Evolutionary conservation across 2,329 filamentous ascomycete species (phyloP), one percentile per base, ranked within the genome.

Genomic region (Alternaria ethzedia): DNA sequence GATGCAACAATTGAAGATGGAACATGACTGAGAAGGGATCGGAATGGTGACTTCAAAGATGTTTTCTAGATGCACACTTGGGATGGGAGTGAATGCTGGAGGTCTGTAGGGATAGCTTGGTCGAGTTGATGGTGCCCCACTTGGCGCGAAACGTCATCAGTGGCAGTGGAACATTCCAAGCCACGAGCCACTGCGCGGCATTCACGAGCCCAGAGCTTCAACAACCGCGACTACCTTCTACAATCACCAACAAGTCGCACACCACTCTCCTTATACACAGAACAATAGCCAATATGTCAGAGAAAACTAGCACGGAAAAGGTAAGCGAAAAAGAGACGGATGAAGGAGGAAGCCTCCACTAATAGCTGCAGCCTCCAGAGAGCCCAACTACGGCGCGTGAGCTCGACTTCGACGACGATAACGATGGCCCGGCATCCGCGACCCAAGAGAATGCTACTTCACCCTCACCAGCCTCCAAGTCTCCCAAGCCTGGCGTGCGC

Each of bases 331-430:
- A 50, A 23, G n/a, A 10, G 15, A n/a, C n/a, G 6, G 2, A 11
- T 7, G 32, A 36, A 6, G 30, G 21, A 20, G 56, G 50, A 2
- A 41, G 36, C 54, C 50, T 41, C 49, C 45, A 55, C 56, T 63
- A 55, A 59, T 6, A 44, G 21, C 44, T 54, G 56, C 62, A 73
- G 69, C 71, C 67, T 50, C 66, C 70, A 55, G 68, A 69, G 70
- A 79, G 74, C 75, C 80, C 69, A 73, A 87, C 86, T 7, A 87
- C 86, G 36, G 86, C 86, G 57, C 84, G 84, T 36, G 83, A 85
- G 57, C 78, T 88, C 57, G 86, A 87, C 68, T 87, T 87, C 66
- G 86, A 87, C 70, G 86, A 87, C 73, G 86, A 87, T 67, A 81
- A 83, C 59, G 82, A 86, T 67, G 82, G 83, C 25, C 76, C 78